phyloP scores from a whole-genome alignment of 106 monocot genomes.

The Vanilla planifolia region DNA sequence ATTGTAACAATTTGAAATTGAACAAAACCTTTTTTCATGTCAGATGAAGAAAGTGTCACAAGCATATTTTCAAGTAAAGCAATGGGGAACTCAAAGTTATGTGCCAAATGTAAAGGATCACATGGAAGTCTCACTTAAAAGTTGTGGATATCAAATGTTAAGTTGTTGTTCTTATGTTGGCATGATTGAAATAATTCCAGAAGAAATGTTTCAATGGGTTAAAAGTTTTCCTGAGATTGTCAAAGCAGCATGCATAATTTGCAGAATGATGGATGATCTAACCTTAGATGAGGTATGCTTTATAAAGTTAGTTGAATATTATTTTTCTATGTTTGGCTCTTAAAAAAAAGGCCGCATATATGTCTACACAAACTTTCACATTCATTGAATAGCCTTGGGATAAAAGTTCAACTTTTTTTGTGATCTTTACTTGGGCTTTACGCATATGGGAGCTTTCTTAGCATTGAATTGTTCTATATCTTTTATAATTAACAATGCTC shows the following conservation, averaged over 20 bases:
- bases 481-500: too few relatives aligned
- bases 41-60: conserved; percentile 1
- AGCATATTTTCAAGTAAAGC: background rate
- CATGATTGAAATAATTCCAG: background rate
- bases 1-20: too few relatives aligned
- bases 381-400: too few relatives aligned
- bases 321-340: background rate
- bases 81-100: background rate
- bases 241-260: background rate
- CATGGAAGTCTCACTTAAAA: background rate
- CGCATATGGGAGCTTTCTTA: too few relatives aligned
- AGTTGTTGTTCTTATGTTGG: background rate
- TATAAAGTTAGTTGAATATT: background rate
- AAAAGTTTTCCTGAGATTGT: background rate
- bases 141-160: background rate
- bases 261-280: background rate
- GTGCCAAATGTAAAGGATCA: background rate
- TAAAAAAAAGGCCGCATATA: too few relatives aligned
- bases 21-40: background rate
- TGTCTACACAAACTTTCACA: too few relatives aligned
- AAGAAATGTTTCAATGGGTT: background rate
- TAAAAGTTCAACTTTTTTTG: too few relatives aligned
- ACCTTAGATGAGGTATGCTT: background rate
- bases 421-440: too few relatives aligned
- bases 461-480: background rate